phyloP scores from a whole-genome alignment of 441 rosid genomes.

The Gossypium gossypioides region DNA sequence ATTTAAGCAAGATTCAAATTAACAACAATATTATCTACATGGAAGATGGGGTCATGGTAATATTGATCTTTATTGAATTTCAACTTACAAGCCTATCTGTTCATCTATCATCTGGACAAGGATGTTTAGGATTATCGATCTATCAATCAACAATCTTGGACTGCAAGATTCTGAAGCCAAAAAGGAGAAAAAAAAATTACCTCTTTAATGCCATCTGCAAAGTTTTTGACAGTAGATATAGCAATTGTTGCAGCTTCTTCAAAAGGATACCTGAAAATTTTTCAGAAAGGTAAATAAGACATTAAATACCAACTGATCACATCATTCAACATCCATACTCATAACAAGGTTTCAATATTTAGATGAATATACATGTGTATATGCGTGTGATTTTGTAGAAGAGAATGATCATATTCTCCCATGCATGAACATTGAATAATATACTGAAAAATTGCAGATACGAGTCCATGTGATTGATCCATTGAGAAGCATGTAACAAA shows the following conservation, averaged over 20 bases:
- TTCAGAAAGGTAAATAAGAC: neutral
- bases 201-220: slow-evolving; percentile 61
- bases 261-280: slow-evolving; percentile 48
- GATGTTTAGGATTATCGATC: neutral
- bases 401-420: neutral
- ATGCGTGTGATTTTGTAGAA: neutral
- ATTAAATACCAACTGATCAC: neutral
- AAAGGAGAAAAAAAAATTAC: slow-evolving; percentile 19
- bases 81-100: neutral
- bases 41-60: neutral
- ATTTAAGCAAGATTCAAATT: too few species aligned
- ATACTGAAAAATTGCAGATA: neutral
- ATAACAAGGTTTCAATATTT: neutral
- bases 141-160: neutral
- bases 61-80: neutral
- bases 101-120: neutral
- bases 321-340: neutral
- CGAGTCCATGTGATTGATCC: too few species aligned
- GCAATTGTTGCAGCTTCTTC: slow-evolving; percentile 69
- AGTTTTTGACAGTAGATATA: slow-evolving; percentile 60
- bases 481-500: neutral
- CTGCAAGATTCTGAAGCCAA: neutral
- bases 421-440: neutral
- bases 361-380: neutral
- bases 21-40: neutral